Percentiles rank a stretch among this genome's conserved stretches.
These are phyloP conservation scores for Whalleya microplaca DNA, from an alignment of 2,329 filamentous ascomycete species.

Conservation along the genomic window DNA sequence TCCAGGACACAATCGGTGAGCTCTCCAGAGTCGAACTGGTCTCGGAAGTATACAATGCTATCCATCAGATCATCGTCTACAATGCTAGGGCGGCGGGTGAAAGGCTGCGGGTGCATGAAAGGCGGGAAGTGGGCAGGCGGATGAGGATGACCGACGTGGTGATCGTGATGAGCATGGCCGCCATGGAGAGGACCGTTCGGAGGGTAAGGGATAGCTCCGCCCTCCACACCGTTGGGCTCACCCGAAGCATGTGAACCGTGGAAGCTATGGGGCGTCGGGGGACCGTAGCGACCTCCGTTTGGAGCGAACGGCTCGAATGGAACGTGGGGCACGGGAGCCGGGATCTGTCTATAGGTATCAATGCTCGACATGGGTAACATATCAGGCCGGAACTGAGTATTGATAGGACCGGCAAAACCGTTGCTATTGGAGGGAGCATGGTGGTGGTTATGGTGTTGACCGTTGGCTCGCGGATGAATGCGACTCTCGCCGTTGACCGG, in stretches of 20 bases:
- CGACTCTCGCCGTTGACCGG: slow-evolving; percentile 32
- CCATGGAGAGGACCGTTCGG: slow-evolving; percentile 41
- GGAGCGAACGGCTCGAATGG: slow-evolving; percentile 41
- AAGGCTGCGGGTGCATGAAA: slow-evolving; percentile 30
- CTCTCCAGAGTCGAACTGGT: slow-evolving; percentile 43
- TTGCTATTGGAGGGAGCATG: slow-evolving; percentile 34
- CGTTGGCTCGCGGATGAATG: slow-evolving; percentile 29
- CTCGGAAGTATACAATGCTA: slow-evolving; percentile 40
- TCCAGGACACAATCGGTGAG: slow-evolving; percentile 49
- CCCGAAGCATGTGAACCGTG: slow-evolving; percentile 63
- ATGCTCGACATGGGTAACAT: slow-evolving; percentile 30
- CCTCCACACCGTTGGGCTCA: slow-evolving; percentile 46
- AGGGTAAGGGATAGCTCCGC: slow-evolving; percentile 43
- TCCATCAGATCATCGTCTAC: slow-evolving; percentile 33
- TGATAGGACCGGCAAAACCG: slow-evolving; percentile 32
- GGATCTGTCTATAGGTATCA: slow-evolving; percentile 30
- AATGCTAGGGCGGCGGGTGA: slow-evolving; percentile 26
- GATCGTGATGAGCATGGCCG: slow-evolving; percentile 26
- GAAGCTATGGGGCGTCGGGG: slow-evolving; percentile 63
- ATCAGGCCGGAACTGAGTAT: slow-evolving; percentile 33
- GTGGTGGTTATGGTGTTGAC: slow-evolving; percentile 33
- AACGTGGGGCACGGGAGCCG: slow-evolving; percentile 31
- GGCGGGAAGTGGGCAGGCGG: slow-evolving; percentile 28
- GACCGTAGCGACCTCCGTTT: slow-evolving; percentile 47
- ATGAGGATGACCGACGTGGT: slow-evolving; percentile 20